Percentiles rank a stretch among this genome's conserved stretches.
phyloP scores from a whole-genome alignment of 192 early-diverging fungal species.

The Coemansia sp. region DNA sequence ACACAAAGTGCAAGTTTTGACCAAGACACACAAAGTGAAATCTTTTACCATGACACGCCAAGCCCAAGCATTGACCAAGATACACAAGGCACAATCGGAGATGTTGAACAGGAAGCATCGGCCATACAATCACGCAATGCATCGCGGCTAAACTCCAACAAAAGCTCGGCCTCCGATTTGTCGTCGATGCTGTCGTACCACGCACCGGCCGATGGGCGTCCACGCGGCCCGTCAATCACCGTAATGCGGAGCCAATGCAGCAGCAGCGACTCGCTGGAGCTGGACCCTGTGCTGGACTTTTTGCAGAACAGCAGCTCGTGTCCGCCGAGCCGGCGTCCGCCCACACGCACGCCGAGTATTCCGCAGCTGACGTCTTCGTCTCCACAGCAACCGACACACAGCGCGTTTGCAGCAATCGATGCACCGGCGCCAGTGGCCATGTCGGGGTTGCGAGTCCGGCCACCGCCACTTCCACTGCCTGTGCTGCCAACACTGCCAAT shows the following conservation, averaged over 20 bases:
- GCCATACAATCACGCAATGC: not conserved
- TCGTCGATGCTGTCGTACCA: conserved; percentile 16
- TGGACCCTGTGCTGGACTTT: conserved; percentile 46
- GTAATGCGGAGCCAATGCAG: not conserved
- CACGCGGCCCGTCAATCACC: not conserved
- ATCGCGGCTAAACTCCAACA: not conserved
- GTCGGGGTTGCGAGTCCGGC: not conserved
- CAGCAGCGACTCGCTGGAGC: not conserved
- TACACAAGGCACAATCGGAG: too few relatives aligned
- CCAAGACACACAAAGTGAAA: not conserved
- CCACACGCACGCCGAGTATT: not conserved
- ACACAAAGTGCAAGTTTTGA: not conserved
- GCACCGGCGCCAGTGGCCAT: conserved; percentile 1
- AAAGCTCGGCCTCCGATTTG: conserved; percentile 1
- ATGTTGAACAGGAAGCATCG: too few relatives aligned
- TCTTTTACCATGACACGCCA: not conserved
- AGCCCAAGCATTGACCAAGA: not conserved
- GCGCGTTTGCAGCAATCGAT: not conserved
- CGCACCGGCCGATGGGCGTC: conserved; percentile 1
- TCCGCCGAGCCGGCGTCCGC: conserved; percentile 11
- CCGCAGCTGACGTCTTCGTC: too few relatives aligned
- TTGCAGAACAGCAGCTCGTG: conserved; percentile 30
- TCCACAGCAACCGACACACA: not conserved
- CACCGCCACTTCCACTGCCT: not conserved
- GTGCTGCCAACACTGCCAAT: conserved; percentile 4